Evolutionary conservation across 164 flowering plant genomes (phyloP).

Genomic region (Magnolia sinica): DNA sequence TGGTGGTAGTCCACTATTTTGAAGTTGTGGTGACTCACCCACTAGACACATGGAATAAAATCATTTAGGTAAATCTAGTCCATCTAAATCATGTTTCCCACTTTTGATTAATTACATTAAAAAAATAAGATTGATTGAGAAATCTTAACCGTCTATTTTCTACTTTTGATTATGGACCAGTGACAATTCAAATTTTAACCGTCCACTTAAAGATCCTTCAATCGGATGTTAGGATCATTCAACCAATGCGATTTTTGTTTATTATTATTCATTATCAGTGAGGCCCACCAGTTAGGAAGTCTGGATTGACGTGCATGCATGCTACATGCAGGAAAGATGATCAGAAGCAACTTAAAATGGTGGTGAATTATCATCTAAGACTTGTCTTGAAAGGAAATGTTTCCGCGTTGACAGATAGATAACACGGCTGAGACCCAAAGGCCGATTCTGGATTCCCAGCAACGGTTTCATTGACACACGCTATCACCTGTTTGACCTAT

Average conservation of each 20-base stretch:
- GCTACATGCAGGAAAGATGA: not conserved
- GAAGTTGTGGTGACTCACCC: too few relatives aligned
- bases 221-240: not conserved
- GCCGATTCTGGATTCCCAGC: not conserved
- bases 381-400: not conserved
- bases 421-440: not conserved
- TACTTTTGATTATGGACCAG: too few relatives aligned
- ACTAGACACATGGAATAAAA: too few relatives aligned
- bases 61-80: too few relatives aligned
- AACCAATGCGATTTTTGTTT: not conserved
- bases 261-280: too few relatives aligned
- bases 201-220: not conserved
- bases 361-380: not conserved
- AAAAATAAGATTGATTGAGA: too few relatives aligned
- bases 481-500: not conserved
- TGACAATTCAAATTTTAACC: not conserved
- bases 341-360: not conserved
- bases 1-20: too few relatives aligned
- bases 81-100: too few relatives aligned
- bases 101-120: too few relatives aligned
- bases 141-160: too few relatives aligned
- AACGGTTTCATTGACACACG: not conserved
- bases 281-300: too few relatives aligned
- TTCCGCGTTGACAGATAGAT: constrained; percentile 34
- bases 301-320: too few relatives aligned